These are phyloP conservation scores for Pichia deserticola DNA, from an alignment of 805 yeast species.

Conservation along the genomic window DNA sequence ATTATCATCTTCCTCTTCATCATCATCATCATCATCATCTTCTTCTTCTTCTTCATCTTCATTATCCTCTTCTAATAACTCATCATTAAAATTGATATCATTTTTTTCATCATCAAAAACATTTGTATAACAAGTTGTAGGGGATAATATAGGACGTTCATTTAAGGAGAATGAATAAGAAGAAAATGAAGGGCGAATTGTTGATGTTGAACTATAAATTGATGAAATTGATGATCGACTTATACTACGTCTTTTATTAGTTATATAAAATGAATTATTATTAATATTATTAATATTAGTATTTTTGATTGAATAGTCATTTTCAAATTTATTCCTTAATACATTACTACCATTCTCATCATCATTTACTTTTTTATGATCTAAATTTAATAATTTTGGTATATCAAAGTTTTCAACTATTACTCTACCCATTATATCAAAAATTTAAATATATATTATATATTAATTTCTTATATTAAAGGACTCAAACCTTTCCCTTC, in stretches of 20 bases:
- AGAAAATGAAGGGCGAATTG: constrained; percentile 9
- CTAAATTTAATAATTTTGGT: background rate
- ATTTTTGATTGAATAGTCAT: too few species aligned
- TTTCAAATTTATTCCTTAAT: too few species aligned
- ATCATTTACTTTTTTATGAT: background rate
- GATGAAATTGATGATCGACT: constrained; percentile 15
- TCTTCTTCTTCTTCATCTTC: background rate
- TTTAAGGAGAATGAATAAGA: background rate
- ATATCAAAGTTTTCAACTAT: constrained; percentile 2
- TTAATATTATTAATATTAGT: background rate
- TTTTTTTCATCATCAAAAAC: background rate
- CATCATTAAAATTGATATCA: background rate
- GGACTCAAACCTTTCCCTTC: too few species aligned
- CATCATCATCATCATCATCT: background rate
- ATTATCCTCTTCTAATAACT: background rate
- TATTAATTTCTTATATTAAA: too few species aligned
- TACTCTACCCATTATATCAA: constrained; percentile 2
- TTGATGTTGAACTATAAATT: constrained; percentile 10
- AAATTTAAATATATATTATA: too few species aligned
- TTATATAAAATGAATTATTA: background rate
- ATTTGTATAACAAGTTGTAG: background rate
- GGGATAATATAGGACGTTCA: too few species aligned
- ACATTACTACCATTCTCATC: too few species aligned
- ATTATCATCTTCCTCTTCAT: background rate
- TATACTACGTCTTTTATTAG: background rate